Conservation (phyloP, 2,329 filamentous ascomycete genomes). For the Claviceps sp. region DNA sequence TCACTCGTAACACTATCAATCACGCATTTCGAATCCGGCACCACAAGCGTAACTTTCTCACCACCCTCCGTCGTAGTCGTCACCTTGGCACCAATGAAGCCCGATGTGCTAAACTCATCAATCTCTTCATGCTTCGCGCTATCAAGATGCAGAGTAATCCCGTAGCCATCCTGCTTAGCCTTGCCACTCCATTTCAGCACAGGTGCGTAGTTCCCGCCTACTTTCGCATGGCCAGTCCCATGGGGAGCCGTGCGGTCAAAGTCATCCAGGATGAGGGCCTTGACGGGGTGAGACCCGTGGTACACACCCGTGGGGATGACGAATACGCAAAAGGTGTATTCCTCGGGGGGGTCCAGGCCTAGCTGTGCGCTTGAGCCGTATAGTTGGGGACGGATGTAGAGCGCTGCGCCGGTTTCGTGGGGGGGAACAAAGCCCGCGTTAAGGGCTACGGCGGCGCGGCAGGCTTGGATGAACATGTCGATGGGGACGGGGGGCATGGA, state of each 20-base stretch:
- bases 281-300: slow-evolving; percentile 80
- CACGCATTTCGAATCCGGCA: slow-evolving; percentile 78
- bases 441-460: slow-evolving; percentile 67
- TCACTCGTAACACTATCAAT: slow-evolving; percentile 80
- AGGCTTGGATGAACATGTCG: slow-evolving; percentile 61
- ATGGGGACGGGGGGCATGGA: slow-evolving; percentile 72
- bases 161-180: slow-evolving; percentile 65
- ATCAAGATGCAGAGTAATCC: slow-evolving; percentile 91
- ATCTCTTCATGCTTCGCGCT: slow-evolving; percentile 72
- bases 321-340: slow-evolving; percentile 84
- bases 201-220: slow-evolving; percentile 92
- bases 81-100: slow-evolving; percentile 69
- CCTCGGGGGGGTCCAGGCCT: slow-evolving; percentile 73
- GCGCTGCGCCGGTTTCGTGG: slow-evolving; percentile 72
- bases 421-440: slow-evolving; percentile 90
- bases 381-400: slow-evolving; percentile 84
- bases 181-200: slow-evolving; percentile 79
- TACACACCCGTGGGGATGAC: slow-evolving; percentile 89
- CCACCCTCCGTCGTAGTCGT: slow-evolving; percentile 24
- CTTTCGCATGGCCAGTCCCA: slow-evolving; percentile 82
- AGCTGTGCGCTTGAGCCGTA: slow-evolving; percentile 83
- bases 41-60: slow-evolving; percentile 51
- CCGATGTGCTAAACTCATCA: slow-evolving; percentile 91
- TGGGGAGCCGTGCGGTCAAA: slow-evolving; percentile 90
- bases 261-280: slow-evolving; percentile 75